These are phyloP conservation scores for Boletus sp. DNA, from an alignment of 768 basidiomycete genomes.

Conservation along the genomic window DNA sequence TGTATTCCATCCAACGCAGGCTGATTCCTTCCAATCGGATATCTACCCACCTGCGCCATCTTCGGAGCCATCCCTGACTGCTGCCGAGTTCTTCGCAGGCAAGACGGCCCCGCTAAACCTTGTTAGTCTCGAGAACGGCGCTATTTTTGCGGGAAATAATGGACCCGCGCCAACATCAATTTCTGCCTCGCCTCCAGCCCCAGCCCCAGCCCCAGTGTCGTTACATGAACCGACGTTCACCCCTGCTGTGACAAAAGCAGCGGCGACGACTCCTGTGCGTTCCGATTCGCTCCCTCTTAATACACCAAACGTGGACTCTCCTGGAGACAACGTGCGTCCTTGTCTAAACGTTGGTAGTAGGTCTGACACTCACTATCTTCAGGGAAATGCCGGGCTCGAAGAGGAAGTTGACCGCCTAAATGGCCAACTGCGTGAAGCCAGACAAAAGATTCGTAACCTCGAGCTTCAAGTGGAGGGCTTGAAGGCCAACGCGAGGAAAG, in stretches of 20 bases:
- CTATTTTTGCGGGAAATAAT: constrained; percentile 35
- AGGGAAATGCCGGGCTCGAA: constrained; percentile 30
- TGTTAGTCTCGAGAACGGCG: constrained; percentile 73
- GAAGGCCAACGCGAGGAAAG: constrained; percentile 71
- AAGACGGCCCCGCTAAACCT: constrained; percentile 77
- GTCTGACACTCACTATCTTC: neutral
- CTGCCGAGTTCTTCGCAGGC: constrained; percentile 85
- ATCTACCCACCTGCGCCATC: constrained; percentile 93
- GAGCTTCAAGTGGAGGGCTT: constrained; percentile 79
- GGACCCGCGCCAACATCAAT: constrained; percentile 25
- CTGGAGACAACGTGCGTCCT: constrained; percentile 31
- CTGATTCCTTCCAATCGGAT: constrained; percentile 95
- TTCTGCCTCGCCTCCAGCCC: constrained; percentile 26
- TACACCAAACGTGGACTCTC: neutral
- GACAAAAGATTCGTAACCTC: constrained; percentile 76
- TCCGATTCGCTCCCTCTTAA: constrained; percentile 11
- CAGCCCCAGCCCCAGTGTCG: constrained; percentile 24
- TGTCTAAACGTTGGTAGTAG: constrained; percentile 1
- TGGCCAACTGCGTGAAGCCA: constrained; percentile 70
- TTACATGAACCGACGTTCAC: constrained; percentile 35
- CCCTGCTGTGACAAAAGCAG: constrained; percentile 32
- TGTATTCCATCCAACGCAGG: constrained; percentile 38
- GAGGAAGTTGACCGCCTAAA: constrained; percentile 63
- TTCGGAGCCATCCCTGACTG: constrained; percentile 70
- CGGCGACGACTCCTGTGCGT: constrained; percentile 16